Evolutionary conservation across 192 early-diverging fungal genomes (phyloP), one percentile per base, ranked within the genome.

Genomic region (Backusella psychrophila): DNA sequence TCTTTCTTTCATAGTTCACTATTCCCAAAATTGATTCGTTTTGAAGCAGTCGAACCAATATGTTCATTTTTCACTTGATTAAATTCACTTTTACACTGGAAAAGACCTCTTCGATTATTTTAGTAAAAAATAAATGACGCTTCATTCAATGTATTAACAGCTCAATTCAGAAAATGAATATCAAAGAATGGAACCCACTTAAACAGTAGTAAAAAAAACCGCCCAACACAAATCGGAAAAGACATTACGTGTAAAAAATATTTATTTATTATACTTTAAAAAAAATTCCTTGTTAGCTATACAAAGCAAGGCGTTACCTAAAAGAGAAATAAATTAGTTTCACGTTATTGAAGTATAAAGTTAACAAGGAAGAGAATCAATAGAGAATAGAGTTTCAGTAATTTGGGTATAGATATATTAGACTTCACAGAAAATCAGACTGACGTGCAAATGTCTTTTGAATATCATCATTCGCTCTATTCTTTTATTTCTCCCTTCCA

Each of bases 371-470:
- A 29, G 53, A 63, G 9, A 3, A 63, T 63, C 56, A 63, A 63
- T 44, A 49, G 1, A 63, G 56, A 63, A 63, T 63, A 63, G 23
- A 63, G 56, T 26, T 26, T 63, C 56, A 63, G 56, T 63, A 63
- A 63, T 63, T 63, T 63, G 21, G 56, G 56, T 63, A 63, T 63
- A 63, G 56, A 63, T 63, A 63, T 63, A 63, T 63, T 63, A 11
- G 12, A 12, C 56, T 63, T 63, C 56, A 63, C 23, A 29, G 21
- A 29, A 63, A 9, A 63, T 63, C 56, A 63, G 56, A 63, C 56
- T 63, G 56, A 63, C 56, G 56, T 63, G 56, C 56, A 63, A 63
- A 63, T 63, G 56, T 63, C 56, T 63, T 63, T 63, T 63, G 23
- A 63, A 63, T 63, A 63, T 63, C 56, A 63, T 63, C 56, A 23